Evolutionary conservation across 441 rosid genomes (phyloP).

Genomic region (Melastoma candidum): DNA sequence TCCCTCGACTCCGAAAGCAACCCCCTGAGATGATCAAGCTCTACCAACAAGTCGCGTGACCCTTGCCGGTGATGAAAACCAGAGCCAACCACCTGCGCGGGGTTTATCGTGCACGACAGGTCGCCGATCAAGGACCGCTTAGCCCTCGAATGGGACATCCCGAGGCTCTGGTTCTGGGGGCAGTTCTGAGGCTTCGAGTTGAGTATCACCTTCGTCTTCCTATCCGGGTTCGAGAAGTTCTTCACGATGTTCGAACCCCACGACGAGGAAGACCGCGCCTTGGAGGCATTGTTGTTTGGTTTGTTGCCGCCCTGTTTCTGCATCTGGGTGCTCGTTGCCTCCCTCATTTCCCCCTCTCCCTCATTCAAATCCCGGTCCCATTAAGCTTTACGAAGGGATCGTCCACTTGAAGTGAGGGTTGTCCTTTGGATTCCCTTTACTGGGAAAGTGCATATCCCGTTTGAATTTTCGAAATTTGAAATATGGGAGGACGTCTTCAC

Average conservation of each 20-base stretch:
- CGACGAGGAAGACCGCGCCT: constrained; percentile 34
- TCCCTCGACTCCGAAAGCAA: constrained; percentile 67
- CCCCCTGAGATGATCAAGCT: constrained; percentile 51
- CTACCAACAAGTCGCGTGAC: constrained; percentile 52
- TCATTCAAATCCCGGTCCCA: too few relatives aligned
- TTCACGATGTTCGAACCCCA: constrained; percentile 72
- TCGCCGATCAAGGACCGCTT: constrained; percentile 59
- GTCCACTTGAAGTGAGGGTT: too few relatives aligned
- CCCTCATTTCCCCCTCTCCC: constrained; percentile 21
- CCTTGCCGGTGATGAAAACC: constrained; percentile 41
- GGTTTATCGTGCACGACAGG: constrained; percentile 36
- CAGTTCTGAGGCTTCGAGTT: constrained; percentile 26
- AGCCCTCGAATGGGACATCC: constrained; percentile 32
- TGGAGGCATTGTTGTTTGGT: constrained; percentile 20
- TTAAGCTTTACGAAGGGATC: too few relatives aligned
- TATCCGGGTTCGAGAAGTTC: constrained; percentile 47
- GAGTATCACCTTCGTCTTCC: constrained; percentile 35
- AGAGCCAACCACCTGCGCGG: constrained; percentile 22
- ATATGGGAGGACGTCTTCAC: too few relatives aligned
- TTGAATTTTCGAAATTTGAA: too few relatives aligned
- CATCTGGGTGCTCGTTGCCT: constrained; percentile 32
- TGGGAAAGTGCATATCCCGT: too few relatives aligned
- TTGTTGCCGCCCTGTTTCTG: constrained; percentile 28
- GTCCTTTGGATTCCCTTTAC: too few relatives aligned
- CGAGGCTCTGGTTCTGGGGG: constrained; percentile 23